Percentiles rank a stretch among this genome's conserved stretches.
These are phyloP conservation scores for Beauveria sp. DNA, from an alignment of 2,329 filamentous ascomycete genomes.

Conservation along the genomic window DNA sequence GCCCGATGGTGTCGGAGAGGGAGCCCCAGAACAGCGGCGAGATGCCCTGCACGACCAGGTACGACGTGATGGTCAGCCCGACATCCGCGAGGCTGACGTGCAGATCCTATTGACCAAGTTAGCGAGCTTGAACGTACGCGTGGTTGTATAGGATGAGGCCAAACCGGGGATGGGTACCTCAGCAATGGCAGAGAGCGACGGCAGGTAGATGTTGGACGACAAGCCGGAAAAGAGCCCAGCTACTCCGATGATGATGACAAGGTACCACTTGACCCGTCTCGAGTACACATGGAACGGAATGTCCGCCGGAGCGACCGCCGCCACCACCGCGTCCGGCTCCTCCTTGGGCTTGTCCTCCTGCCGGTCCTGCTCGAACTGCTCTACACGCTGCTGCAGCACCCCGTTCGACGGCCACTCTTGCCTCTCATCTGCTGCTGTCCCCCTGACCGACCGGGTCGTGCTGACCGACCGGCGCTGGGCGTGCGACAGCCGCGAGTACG, in stretches of 20 bases:
- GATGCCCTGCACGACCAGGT: conserved; percentile 44
- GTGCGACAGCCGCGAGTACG: background rate
- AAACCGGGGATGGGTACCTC: conserved; percentile 14
- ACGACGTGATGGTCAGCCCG: conserved; percentile 37
- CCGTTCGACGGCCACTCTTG: too few species aligned
- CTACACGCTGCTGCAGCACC: too few species aligned
- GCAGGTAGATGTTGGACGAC: conserved; percentile 45
- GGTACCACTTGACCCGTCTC: conserved; percentile 29
- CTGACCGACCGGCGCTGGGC: background rate
- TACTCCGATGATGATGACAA: conserved; percentile 40
- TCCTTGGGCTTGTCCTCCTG: too few species aligned
- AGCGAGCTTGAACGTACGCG: too few species aligned
- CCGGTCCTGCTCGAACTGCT: background rate
- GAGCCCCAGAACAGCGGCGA: conserved; percentile 41
- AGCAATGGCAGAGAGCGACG: conserved; percentile 33
- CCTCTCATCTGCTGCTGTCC: too few species aligned
- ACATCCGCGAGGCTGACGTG: conserved; percentile 23
- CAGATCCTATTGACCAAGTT: conserved; percentile 18
- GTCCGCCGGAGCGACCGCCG: background rate
- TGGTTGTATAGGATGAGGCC: too few species aligned
- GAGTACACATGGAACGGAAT: background rate
- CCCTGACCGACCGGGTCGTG: background rate
- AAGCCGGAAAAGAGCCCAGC: conserved; percentile 46
- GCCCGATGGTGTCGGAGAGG: conserved; percentile 38
- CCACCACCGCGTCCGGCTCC: background rate